These are phyloP conservation scores for Pseudomonodictys pantanalensis DNA, from an alignment of 495 filamentous ascomycete species.

Conservation along the genomic window DNA sequence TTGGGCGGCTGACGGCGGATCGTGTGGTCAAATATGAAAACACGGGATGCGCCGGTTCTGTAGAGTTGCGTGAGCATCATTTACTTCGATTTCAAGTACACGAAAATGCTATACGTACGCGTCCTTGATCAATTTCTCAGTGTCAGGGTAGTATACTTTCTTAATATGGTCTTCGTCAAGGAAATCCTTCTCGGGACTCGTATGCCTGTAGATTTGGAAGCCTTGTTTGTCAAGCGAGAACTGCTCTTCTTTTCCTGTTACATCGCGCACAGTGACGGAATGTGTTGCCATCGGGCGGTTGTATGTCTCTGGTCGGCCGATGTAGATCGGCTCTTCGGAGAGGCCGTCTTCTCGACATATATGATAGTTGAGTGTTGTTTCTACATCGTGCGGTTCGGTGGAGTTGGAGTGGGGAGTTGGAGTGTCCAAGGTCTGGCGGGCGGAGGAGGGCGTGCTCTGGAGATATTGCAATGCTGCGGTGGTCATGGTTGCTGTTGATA, in stretches of 20 bases:
- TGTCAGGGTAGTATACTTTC: constrained; percentile 62
- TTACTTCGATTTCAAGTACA: too few relatives aligned
- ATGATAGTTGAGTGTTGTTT: constrained; percentile 66
- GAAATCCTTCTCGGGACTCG: constrained; percentile 35
- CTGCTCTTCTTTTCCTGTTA: constrained; percentile 17
- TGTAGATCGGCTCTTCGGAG: constrained; percentile 66
- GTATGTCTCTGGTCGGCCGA: constrained; percentile 50
- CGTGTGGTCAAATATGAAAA: constrained; percentile 76
- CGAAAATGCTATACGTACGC: constrained; percentile 49
- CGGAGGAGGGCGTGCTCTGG: too few relatives aligned
- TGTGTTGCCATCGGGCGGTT: constrained; percentile 58
- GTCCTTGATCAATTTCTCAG: constrained; percentile 63
- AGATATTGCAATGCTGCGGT: too few relatives aligned
- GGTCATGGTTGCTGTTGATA: too few relatives aligned
- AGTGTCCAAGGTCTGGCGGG: too few relatives aligned
- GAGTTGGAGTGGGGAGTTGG: neutral
- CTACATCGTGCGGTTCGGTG: constrained; percentile 62
- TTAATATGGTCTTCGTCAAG: constrained; percentile 68
- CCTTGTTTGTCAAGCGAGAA: constrained; percentile 20
- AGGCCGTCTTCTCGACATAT: constrained; percentile 59
- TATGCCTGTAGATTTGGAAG: constrained; percentile 23
- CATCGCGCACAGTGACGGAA: constrained; percentile 40
- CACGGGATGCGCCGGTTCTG: constrained; percentile 52
- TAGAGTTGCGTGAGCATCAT: neutral
- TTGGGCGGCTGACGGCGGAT: constrained; percentile 54